phyloP scores from a whole-genome alignment of 1,139 yeast species.

The Tardiomyces blankii region DNA sequence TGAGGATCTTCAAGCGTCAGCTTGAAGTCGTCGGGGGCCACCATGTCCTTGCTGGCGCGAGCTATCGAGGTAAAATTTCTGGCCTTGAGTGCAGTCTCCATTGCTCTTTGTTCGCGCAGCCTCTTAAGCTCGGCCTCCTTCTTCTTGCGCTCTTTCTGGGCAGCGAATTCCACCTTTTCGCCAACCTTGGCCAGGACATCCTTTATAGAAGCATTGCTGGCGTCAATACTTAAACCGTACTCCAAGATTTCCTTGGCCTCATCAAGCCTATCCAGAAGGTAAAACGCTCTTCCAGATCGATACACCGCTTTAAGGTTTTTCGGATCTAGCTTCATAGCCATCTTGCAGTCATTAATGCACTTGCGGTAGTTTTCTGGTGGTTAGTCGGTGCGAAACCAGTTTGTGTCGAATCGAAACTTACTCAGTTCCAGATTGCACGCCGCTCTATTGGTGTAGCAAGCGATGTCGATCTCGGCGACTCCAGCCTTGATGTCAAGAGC shows the following conservation, averaged over 20 bases:
- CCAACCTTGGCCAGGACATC: conserved; percentile 19
- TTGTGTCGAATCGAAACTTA: background rate
- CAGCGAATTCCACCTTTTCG: conserved; percentile 20
- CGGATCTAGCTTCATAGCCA: conserved; percentile 55
- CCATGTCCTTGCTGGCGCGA: background rate
- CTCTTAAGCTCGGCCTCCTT: conserved; percentile 20
- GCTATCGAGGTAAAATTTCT: background rate
- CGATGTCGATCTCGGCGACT: conserved; percentile 42
- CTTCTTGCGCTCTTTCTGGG: conserved; percentile 26
- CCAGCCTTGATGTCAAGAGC: conserved; percentile 55
- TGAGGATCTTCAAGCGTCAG: conserved; percentile 53
- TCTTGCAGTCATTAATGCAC: conserved; percentile 79
- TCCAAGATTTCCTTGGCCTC: conserved; percentile 61
- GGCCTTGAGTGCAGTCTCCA: conserved; percentile 5
- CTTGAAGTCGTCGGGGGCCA: conserved; percentile 16
- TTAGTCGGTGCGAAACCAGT: background rate
- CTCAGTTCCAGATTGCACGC: conserved; percentile 70
- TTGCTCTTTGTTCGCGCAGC: conserved; percentile 12
- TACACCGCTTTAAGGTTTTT: conserved; percentile 73
- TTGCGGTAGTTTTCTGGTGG: conserved; percentile 56
- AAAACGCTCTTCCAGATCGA: conserved; percentile 75
- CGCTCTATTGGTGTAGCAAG: conserved; percentile 72
- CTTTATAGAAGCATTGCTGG: conserved; percentile 41
- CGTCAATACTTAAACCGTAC: conserved; percentile 53
- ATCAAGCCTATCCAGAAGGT: conserved; percentile 51